A percentile compares a stretch with the other conserved stretches of the same genome.
Conservation (phyloP, 1,284 basidiomycete genomes). For the Ustilago vetiveriae region DNA sequence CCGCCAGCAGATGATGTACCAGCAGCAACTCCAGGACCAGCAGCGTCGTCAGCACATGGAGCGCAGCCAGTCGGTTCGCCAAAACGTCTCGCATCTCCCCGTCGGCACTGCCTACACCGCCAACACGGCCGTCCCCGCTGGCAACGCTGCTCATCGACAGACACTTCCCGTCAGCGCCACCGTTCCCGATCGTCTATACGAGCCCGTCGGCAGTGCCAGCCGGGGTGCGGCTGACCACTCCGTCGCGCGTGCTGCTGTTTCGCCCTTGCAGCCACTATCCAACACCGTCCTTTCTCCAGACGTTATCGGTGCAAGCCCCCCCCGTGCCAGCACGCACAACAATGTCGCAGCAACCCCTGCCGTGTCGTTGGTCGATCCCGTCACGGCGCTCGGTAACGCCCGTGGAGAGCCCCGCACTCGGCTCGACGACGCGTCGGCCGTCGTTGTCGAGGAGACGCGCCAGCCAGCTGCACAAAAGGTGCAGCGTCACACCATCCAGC, state of each 20-base stretch:
- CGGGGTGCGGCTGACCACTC: conserved; percentile 6
- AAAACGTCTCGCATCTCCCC: conserved; percentile 36
- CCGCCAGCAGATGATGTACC: conserved; percentile 65
- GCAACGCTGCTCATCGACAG: conserved; percentile 30
- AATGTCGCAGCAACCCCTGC: conserved; percentile 10
- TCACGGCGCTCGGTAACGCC: conserved; percentile 45
- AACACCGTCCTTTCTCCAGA: no score
- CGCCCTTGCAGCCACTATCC: conserved; percentile 1
- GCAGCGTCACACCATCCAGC: conserved; percentile 63
- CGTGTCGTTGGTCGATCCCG: conserved; percentile 26
- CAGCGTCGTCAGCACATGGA: conserved; percentile 50
- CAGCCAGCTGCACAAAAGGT: conserved; percentile 49
- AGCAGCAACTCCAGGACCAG: conserved; percentile 63
- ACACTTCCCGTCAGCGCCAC: conserved; percentile 46
- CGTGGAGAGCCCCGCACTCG: conserved; percentile 51
- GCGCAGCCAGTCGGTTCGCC: conserved; percentile 47
- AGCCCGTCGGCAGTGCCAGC: conserved; percentile 31
- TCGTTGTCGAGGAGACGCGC: conserved; percentile 17
- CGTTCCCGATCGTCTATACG: conserved; percentile 42
- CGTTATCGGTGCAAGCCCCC: conserved; percentile 1
- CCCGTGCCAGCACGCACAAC: conserved; percentile 17
- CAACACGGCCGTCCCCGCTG: conserved; percentile 32
- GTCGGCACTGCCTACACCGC: conserved; percentile 46
- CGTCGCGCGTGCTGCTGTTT: neutral
- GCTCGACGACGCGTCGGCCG: conserved; percentile 24